phyloP scores from a whole-genome alignment of 2,329 filamentous ascomycete genomes.

The Rhexocercosporidium sp. region DNA sequence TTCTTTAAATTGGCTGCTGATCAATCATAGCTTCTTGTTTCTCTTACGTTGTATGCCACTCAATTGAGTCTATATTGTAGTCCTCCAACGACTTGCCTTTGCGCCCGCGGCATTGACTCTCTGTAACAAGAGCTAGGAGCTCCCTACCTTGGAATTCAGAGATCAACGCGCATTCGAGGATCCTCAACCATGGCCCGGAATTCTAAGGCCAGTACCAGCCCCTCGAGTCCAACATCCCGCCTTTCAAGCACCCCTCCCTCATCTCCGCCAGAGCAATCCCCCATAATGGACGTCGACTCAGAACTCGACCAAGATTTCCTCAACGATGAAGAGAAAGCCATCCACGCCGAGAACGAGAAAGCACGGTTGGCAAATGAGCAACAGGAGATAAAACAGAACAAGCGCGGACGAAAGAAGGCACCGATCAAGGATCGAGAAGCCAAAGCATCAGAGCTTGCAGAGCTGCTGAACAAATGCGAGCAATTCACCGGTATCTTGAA shows the following conservation, averaged over 20 bases:
- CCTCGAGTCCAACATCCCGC: conserved; percentile 29
- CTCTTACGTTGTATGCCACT: background rate
- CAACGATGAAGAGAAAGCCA: conserved; percentile 38
- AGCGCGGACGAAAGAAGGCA: conserved; percentile 36
- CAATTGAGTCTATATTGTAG: background rate
- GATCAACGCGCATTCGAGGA: background rate
- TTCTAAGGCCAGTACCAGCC: background rate
- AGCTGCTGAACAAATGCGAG: conserved; percentile 62
- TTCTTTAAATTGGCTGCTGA: background rate
- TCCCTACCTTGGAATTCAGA: background rate
- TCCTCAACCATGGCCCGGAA: background rate
- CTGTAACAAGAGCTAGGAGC: background rate
- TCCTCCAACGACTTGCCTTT: background rate
- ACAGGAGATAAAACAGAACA: conserved; percentile 40
- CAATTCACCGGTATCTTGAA: conserved; percentile 68
- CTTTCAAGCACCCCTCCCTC: conserved; percentile 35
- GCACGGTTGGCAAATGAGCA: conserved; percentile 54
- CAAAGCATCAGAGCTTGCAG: conserved; percentile 64
- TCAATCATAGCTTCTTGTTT: background rate
- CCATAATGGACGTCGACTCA: conserved; percentile 26
- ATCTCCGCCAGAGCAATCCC: conserved; percentile 30
- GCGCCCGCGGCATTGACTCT: background rate
- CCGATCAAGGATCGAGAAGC: conserved; percentile 56
- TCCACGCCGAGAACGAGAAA: conserved; percentile 51
- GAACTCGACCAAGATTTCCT: conserved; percentile 27